Percentiles rank a stretch among this genome's conserved stretches.
Evolutionary conservation across 1,284 basidiomycete genomes (phyloP).

Genomic region (Apiotrichum montevideense): DNA sequence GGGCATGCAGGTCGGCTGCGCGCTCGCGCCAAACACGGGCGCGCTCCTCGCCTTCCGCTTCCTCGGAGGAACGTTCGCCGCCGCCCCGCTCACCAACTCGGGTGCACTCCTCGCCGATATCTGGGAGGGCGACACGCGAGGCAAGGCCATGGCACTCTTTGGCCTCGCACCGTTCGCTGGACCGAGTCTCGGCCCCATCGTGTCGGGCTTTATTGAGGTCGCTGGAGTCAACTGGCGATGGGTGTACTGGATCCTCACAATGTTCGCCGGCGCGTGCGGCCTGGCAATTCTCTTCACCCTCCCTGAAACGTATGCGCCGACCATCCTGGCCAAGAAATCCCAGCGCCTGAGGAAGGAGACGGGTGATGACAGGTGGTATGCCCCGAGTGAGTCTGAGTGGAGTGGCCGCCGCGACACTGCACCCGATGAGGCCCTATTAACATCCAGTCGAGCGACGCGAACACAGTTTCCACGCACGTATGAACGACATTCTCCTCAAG

Average conservation of each 20-base stretch:
- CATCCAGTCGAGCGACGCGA: conserved; percentile 14
- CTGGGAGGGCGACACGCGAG: conserved; percentile 64
- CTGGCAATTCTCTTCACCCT: conserved; percentile 57
- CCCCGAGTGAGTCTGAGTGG: conserved; percentile 37
- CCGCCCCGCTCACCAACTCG: conserved; percentile 49
- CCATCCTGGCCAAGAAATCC: conserved; percentile 54
- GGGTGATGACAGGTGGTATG: conserved; percentile 59
- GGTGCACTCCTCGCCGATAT: conserved; percentile 54
- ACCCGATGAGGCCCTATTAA: background rate
- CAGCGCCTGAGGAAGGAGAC: conserved; percentile 55
- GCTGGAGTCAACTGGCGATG: conserved; percentile 47
- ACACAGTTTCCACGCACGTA: conserved; percentile 21
- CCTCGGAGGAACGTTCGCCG: conserved; percentile 58
- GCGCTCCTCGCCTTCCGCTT: conserved; percentile 63
- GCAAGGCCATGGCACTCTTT: conserved; percentile 64
- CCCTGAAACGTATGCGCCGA: conserved; percentile 63
- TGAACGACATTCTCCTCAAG: conserved; percentile 52
- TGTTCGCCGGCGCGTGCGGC: conserved; percentile 52
- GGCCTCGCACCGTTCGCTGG: conserved; percentile 67
- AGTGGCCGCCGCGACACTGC: too few relatives aligned
- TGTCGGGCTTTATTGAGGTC: conserved; percentile 56
- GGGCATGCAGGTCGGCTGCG: conserved; percentile 55
- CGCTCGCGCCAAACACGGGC: conserved; percentile 58
- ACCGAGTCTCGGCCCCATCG: conserved; percentile 56
- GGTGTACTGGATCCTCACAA: conserved; percentile 65